Evolutionary conservation across 441 rosid species (phyloP).

Genomic region (Adansonia rubrostipa): DNA sequence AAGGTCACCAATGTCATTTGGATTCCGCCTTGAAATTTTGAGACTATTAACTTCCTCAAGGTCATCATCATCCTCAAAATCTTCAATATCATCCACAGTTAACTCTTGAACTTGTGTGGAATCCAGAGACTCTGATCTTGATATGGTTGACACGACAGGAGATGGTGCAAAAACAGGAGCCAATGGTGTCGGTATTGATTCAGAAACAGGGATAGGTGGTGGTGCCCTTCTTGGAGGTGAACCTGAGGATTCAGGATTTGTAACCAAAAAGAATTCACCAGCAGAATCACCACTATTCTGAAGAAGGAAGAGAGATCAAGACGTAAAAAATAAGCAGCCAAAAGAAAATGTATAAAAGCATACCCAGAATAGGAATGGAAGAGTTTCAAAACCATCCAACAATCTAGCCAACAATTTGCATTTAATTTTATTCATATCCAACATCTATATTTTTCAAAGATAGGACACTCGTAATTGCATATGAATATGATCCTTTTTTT

Average conservation of each 20-base stretch:
- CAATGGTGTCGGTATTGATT: constrained; percentile 45
- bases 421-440: not conserved
- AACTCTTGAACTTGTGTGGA: constrained; percentile 75
- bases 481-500: not conserved
- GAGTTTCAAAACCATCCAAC: not conserved
- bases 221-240: constrained; percentile 95
- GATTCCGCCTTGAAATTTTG: constrained; percentile 73
- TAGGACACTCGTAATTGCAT: not conserved
- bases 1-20: constrained; percentile 73
- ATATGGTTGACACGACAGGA: constrained; percentile 55
- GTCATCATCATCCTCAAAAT: constrained; percentile 86
- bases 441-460: not conserved
- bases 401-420: not conserved
- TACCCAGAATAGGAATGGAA: not conserved
- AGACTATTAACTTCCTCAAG: constrained; percentile 62
- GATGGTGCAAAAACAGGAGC: constrained; percentile 61
- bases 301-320: constrained; percentile 32
- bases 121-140: constrained; percentile 74
- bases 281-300: constrained; percentile 72
- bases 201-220: constrained; percentile 59
- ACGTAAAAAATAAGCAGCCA: not conserved
- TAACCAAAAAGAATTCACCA: constrained; percentile 89
- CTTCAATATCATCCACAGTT: constrained; percentile 98
- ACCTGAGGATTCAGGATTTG: constrained; percentile 80
- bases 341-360: constrained; percentile 1